These are phyloP conservation scores for Erythrophleum fordii DNA, from an alignment of 306 rosid species.

Conservation along the genomic window DNA sequence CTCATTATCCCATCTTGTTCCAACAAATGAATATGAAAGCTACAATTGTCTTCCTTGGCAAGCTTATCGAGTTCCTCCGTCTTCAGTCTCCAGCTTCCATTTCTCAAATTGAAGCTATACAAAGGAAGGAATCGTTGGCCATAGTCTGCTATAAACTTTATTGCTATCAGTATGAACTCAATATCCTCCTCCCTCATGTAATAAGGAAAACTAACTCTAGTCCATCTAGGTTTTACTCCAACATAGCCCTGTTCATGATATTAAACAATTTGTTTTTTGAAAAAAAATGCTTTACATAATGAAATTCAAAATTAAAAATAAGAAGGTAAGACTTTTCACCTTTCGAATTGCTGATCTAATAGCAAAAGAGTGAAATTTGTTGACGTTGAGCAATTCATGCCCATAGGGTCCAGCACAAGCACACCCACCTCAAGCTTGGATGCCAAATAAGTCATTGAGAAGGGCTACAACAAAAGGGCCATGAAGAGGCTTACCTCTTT, in stretches of 20 bases:
- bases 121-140: slow-evolving; percentile 80
- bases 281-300: not conserved
- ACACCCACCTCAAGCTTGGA: slow-evolving; percentile 91
- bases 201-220: slow-evolving; percentile 85
- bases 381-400: slow-evolving; percentile 66
- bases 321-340: slow-evolving; percentile 42
- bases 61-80: slow-evolving; percentile 49
- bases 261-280: not conserved
- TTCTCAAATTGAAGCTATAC: slow-evolving; percentile 60
- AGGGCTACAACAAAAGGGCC: slow-evolving; percentile 77
- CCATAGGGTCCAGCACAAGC: slow-evolving; percentile 96
- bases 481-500: slow-evolving; percentile 74
- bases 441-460: slow-evolving; percentile 83
- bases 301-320: not conserved
- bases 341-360: slow-evolving; percentile 65
- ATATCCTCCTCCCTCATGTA: slow-evolving; percentile 74
- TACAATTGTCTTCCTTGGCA: slow-evolving; percentile 40
- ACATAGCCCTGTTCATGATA: slow-evolving; percentile 57
- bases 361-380: slow-evolving; percentile 51
- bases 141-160: slow-evolving; percentile 76
- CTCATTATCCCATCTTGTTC: slow-evolving; percentile 6
- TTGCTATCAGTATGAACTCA: slow-evolving; percentile 68
- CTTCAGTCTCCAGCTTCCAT: slow-evolving; percentile 69
- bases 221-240: slow-evolving; percentile 92
- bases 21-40: slow-evolving; percentile 16